Evolutionary conservation across 2,329 filamentous ascomycete species (phyloP).

Genomic region (Pseudofabraea citricarpa): DNA sequence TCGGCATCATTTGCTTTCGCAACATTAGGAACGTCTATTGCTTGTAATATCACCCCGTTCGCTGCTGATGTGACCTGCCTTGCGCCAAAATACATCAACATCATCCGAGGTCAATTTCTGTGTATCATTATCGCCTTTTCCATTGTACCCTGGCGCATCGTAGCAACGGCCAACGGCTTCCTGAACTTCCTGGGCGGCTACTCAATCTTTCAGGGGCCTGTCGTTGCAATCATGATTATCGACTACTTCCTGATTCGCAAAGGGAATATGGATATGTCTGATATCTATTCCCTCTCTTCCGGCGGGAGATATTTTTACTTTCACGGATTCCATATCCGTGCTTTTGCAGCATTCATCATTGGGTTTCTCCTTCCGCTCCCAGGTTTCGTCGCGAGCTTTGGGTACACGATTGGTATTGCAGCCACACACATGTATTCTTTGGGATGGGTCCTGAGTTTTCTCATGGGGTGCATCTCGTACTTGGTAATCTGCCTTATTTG

Average conservation of each 20-base stretch:
- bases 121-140: constrained; percentile 36
- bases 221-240: constrained; percentile 29
- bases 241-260: constrained; percentile 32
- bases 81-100: constrained; percentile 43
- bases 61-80: constrained; percentile 35
- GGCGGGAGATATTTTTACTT: background rate
- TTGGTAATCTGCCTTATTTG: background rate
- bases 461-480: background rate
- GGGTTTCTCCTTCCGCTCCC: constrained; percentile 15
- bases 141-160: constrained; percentile 40
- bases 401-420: background rate
- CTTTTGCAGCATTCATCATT: constrained; percentile 17
- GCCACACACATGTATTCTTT: background rate
- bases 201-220: constrained; percentile 29
- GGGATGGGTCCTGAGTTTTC: background rate
- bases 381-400: background rate
- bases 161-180: constrained; percentile 16
- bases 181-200: constrained; percentile 3
- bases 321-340: constrained; percentile 1
- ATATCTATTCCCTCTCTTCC: constrained; percentile 30
- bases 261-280: constrained; percentile 21
- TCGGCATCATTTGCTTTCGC: constrained; percentile 16
- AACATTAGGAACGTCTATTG: constrained; percentile 30
- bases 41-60: constrained; percentile 28
- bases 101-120: constrained; percentile 36